Conservation (phyloP, 2,329 filamentous ascomycete species). For the Nakataea oryzae region DNA sequence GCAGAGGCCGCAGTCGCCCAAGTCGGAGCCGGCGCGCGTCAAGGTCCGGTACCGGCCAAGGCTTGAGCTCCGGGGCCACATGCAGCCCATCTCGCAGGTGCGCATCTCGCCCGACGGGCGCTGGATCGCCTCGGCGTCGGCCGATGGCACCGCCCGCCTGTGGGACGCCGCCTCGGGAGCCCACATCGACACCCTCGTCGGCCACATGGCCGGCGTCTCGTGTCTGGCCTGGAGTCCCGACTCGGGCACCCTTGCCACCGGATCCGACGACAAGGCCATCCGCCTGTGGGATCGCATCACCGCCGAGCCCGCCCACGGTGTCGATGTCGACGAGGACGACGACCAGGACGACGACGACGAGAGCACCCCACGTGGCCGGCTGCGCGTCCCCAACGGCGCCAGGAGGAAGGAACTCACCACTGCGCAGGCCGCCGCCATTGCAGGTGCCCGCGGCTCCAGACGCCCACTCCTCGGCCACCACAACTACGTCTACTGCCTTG, state of each 20-base stretch:
- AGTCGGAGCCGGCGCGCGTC: slow-evolving; percentile 31
- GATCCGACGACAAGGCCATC: slow-evolving; percentile 93
- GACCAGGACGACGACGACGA: slow-evolving; percentile 1
- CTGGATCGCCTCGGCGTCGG: slow-evolving; percentile 83
- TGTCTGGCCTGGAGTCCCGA: slow-evolving; percentile 93
- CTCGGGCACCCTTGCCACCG: slow-evolving; percentile 75
- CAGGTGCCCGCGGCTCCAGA: slow-evolving; percentile 24
- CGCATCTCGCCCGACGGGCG: slow-evolving; percentile 84
- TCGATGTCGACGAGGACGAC: slow-evolving; percentile 11
- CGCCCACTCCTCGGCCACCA: slow-evolving; percentile 73
- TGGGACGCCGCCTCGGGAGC: slow-evolving; percentile 74
- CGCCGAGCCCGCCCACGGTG: slow-evolving; percentile 25
- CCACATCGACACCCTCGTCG: slow-evolving; percentile 81
- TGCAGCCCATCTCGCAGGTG: slow-evolving; percentile 69
- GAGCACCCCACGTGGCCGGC: background rate
- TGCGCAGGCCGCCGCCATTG: slow-evolving; percentile 1
- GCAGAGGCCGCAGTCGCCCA: slow-evolving; percentile 34
- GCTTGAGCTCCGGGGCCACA: slow-evolving; percentile 67
- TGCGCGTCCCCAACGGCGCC: background rate
- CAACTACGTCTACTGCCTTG: slow-evolving; percentile 89
- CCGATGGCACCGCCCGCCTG: slow-evolving; percentile 83
- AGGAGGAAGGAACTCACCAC: slow-evolving; percentile 5
- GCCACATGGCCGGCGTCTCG: slow-evolving; percentile 85
- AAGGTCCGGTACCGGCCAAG: slow-evolving; percentile 46
- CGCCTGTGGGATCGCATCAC: slow-evolving; percentile 76